Conservation (phyloP, 1,139 yeast species). For the Kurtzmaniella quercitrusa region DNA sequence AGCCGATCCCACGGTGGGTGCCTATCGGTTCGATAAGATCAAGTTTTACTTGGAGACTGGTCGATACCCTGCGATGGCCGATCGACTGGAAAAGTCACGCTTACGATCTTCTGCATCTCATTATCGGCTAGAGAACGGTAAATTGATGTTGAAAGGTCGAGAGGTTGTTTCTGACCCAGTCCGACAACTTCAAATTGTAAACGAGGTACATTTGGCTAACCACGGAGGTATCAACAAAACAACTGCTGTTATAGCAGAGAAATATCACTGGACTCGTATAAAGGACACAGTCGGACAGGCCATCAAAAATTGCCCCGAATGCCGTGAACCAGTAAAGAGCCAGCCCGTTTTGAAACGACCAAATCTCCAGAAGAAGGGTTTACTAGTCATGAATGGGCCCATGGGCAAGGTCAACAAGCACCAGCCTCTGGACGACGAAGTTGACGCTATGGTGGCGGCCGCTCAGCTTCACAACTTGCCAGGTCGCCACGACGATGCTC, state of each 20-base stretch:
- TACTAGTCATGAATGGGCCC: not conserved
- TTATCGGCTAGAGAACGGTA: conserved; percentile 67
- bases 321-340: conserved; percentile 47
- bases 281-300: conserved; percentile 84
- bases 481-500: conserved; percentile 24
- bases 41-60: conserved; percentile 80
- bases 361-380: conserved; percentile 3
- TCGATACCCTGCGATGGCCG: conserved; percentile 77
- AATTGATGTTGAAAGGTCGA: conserved; percentile 69
- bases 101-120: conserved; percentile 79
- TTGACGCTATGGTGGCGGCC: conserved; percentile 34
- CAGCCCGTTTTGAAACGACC: conserved; percentile 10
- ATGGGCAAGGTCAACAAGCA: conserved; percentile 15
- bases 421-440: conserved; percentile 22
- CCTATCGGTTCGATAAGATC: conserved; percentile 71
- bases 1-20: conserved; percentile 49
- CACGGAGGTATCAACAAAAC: conserved; percentile 93
- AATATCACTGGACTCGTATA: conserved; percentile 87
- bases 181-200: conserved; percentile 70
- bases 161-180: conserved; percentile 78
- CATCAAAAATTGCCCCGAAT: conserved; percentile 69
- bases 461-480: conserved; percentile 32
- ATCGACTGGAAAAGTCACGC: conserved; percentile 79
- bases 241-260: conserved; percentile 70
- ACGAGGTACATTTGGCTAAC: conserved; percentile 60